Percentiles rank a stretch among this genome's conserved stretches.
Conservation (phyloP, 257 asterid species). For the Solanum sparsipilum region DNA sequence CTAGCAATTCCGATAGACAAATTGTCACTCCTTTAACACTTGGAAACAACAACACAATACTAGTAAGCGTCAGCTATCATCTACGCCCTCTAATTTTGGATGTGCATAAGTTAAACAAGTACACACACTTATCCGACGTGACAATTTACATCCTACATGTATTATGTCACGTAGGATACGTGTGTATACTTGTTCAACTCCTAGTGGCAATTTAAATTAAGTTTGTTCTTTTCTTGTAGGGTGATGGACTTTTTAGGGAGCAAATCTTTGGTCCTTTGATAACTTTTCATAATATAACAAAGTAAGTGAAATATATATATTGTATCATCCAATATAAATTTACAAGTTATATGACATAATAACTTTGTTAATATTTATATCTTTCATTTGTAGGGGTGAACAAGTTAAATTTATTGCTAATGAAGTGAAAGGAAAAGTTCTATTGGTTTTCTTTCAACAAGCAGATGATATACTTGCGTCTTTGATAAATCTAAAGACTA, state of each 20-base stretch:
- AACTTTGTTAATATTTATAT: neutral
- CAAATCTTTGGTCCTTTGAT: neutral
- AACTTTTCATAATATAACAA: neutral
- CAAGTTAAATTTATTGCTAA: neutral
- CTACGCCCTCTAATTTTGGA: neutral
- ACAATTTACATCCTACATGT: too few species aligned
- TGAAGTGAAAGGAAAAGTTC: too few species aligned
- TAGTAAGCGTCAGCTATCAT: neutral
- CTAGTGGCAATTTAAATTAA: too few species aligned
- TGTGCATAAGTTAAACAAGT: neutral
- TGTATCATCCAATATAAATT: neutral
- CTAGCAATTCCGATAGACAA: neutral
- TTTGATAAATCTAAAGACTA: neutral
- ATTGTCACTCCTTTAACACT: neutral
- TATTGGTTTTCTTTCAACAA: too few species aligned
- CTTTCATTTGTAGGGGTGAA: neutral
- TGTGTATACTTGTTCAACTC: neutral
- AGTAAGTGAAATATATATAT: neutral
- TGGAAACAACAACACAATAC: neutral
- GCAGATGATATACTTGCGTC: too few species aligned
- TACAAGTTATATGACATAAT: too few species aligned
- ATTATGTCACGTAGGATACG: neutral
- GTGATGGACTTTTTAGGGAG: neutral
- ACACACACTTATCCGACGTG: too few species aligned
- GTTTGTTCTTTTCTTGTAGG: neutral